These are phyloP conservation scores for Alternaria rosae DNA, from an alignment of 2,329 filamentous ascomycete species.

Conservation along the genomic window DNA sequence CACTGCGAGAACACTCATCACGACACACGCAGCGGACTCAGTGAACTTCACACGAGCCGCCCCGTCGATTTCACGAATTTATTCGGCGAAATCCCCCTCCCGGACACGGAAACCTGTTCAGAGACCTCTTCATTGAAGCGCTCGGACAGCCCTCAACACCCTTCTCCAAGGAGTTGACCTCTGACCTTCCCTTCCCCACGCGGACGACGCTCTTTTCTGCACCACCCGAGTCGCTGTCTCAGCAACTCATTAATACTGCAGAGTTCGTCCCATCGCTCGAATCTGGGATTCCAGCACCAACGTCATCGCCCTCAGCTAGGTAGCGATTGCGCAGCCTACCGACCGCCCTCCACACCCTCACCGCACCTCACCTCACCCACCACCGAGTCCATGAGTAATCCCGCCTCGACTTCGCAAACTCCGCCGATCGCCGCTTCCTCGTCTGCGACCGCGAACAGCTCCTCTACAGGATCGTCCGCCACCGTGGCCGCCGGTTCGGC, in stretches of 20 bases:
- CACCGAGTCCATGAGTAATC: constrained; percentile 63
- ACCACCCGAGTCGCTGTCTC: constrained; percentile 34
- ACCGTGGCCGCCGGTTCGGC: constrained; percentile 61
- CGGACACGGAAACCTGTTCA: constrained; percentile 36
- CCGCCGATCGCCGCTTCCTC: constrained; percentile 58
- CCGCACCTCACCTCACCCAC: constrained; percentile 14
- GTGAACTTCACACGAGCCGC: constrained; percentile 41
- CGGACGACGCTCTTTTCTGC: constrained; percentile 34
- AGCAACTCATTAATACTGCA: constrained; percentile 36
- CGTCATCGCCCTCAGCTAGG: constrained; percentile 19
- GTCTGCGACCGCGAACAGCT: constrained; percentile 57
- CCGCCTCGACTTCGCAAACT: constrained; percentile 60
- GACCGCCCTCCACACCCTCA: constrained; percentile 1
- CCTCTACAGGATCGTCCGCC: constrained; percentile 60
- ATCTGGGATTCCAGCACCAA: constrained; percentile 42
- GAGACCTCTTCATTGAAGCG: constrained; percentile 41
- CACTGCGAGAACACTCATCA: constrained; percentile 45
- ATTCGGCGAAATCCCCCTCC: constrained; percentile 46
- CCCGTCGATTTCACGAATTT: constrained; percentile 48
- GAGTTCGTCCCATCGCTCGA: constrained; percentile 26
- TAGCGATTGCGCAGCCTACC: constrained; percentile 26
- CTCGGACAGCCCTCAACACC: constrained; percentile 46
- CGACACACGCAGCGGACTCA: constrained; percentile 41
- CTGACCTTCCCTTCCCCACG: constrained; percentile 28
- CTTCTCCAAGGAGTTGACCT: constrained; percentile 36